Evolutionary conservation across 805 yeast genomes (phyloP).

Genomic region (Kazachstania viticola): DNA sequence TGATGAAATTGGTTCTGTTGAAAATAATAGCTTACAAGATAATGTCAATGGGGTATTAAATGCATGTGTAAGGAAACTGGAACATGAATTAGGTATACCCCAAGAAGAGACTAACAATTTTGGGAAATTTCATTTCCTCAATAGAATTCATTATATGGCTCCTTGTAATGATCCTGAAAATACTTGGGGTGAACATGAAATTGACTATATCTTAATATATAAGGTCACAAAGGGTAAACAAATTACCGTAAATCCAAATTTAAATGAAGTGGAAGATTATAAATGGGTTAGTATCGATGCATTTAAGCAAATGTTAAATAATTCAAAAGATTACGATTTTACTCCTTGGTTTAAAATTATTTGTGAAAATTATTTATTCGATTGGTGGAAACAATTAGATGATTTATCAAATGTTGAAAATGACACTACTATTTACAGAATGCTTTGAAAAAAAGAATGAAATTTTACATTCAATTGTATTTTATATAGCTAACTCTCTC

Average conservation of each 20-base stretch:
- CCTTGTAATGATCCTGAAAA: constrained; percentile 48
- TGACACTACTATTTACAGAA: constrained; percentile 28
- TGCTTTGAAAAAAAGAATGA: too few species aligned
- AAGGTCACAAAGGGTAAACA: constrained; percentile 37
- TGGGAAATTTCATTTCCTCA: constrained; percentile 66
- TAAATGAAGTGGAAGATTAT: constrained; percentile 78
- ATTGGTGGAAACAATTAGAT: constrained; percentile 85
- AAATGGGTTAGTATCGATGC: constrained; percentile 61
- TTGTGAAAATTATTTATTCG: constrained; percentile 78
- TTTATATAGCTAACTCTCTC: too few species aligned
- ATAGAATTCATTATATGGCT: constrained; percentile 91
- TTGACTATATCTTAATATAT: constrained; percentile 84
- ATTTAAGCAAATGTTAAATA: constrained; percentile 65
- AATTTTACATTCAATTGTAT: too few species aligned
- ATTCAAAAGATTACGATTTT: constrained; percentile 46
- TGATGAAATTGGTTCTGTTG: constrained; percentile 57
- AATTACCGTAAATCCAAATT: constrained; percentile 43
- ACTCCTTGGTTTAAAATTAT: constrained; percentile 98
- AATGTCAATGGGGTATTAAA: constrained; percentile 69
- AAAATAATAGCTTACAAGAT: constrained; percentile 30
- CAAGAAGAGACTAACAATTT: constrained; percentile 44
- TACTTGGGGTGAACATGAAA: constrained; percentile 93
- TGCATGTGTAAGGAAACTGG: constrained; percentile 87
- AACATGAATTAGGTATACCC: constrained; percentile 84
- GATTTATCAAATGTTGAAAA: constrained; percentile 39